A percentile compares a stretch with the other conserved stretches of the same genome.
Evolutionary conservation across 208 protist species (phyloP).

Genomic region (Trypanosoma theileri): DNA sequence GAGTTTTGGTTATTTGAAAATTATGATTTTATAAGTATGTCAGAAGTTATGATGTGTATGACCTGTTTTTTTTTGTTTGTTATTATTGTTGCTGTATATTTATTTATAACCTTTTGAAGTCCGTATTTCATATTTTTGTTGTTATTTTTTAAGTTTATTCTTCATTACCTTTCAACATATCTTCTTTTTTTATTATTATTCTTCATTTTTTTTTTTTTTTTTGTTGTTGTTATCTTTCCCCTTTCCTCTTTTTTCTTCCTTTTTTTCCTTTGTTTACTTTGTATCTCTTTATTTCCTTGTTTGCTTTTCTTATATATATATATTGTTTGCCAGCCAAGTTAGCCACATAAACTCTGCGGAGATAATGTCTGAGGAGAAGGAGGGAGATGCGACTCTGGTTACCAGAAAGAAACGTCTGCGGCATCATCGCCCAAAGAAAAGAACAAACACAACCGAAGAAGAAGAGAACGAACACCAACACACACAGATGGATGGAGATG

Average conservation of each 20-base stretch:
- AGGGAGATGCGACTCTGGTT: background rate
- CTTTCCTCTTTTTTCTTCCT: background rate
- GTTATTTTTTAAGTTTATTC: background rate
- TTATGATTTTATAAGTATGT: too few species aligned
- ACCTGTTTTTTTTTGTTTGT: background rate
- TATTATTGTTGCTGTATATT: background rate
- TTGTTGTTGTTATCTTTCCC: conserved; percentile 1
- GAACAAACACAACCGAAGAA: conserved; percentile 17
- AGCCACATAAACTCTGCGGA: conserved; percentile 3
- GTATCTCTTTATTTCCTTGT: conserved; percentile 7
- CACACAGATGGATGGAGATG: background rate
- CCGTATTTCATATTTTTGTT: background rate
- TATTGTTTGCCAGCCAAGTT: background rate
- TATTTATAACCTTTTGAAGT: conserved; percentile 1
- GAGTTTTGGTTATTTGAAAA: too few species aligned
- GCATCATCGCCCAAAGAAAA: conserved; percentile 58
- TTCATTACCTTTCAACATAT: background rate
- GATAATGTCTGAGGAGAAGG: conserved; percentile 4
- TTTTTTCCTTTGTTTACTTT: background rate
- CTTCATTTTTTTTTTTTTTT: background rate
- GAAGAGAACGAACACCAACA: conserved; percentile 3
- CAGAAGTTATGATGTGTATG: too few species aligned
- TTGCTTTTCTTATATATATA: conserved; percentile 12
- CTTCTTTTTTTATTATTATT: background rate
- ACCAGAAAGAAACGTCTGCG: conserved; percentile 49